Base-by-base conservation (phyloP, 768 basidiomycete genomes). In the Macrolepiota albuminosa region DNA sequence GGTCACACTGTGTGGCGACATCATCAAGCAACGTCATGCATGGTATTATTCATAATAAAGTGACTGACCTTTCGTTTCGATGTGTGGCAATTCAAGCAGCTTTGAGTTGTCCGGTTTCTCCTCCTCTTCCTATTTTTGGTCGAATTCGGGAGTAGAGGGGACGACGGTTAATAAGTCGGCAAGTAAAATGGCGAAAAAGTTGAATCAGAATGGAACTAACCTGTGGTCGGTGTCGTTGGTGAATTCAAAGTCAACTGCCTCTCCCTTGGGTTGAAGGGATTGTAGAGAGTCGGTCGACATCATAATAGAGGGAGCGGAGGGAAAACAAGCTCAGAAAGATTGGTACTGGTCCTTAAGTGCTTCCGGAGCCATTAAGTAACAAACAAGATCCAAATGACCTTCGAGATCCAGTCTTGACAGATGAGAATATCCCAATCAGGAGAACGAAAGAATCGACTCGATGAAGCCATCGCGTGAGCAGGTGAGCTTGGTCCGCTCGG, bases 51-150 rank as follows among this genome's bases (percentile, higher is more conserved):
- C 46, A 60, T 40, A 10, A 46, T 61, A 24, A 61, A 57, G 57
- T 24, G 53, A 63, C 80, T 57, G 62, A 93, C 93, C 83, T 95
- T 95, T 67, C 94, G 79, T 76, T 96, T 96, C 56, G 93, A 94
- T 48, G 93, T 94, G 75, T 96, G 94, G 76, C 94, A 96, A 68
- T 92, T 92, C 61, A 88, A 76, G 69, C 87, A 89, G 70, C 89
- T 91, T 77, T 95, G 90, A 2, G 93, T 95, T 50, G 93, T 95
- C 69, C 94, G 81, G 76, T 96, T 96, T 69, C 94, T 83, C 70
- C 93, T 87, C 67, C 93, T 82, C 71, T 89, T 93, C 74, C 90
- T 82, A 76, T 75, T 78, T 78, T 77, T 75, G 77, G 77, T 72
- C 68, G 72, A 73, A 73, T 64, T 68, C 73, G 76, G 77, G 68